Base-by-base conservation (phyloP, 225 moss, liverwort and hornwort species). In the Bryum argenteum region DNA sequence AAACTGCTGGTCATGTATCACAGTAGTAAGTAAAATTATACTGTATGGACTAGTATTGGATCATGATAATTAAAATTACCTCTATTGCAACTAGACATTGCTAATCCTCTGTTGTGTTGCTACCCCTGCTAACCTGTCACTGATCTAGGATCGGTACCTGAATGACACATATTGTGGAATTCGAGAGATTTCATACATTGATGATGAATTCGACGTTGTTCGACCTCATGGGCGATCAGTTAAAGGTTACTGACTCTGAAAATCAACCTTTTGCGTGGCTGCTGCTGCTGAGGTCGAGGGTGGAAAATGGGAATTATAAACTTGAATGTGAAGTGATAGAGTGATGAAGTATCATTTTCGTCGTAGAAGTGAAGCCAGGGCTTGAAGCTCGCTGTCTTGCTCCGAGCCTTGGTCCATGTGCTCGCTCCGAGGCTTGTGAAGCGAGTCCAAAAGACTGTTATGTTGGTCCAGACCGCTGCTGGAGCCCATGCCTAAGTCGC, bases 371-470 rank as follows among this genome's bases (percentile, higher is more conserved):
- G 86, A 86, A 26, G 86, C 86, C 42, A 86, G 62, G 11, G 75
- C 86, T 38, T 86, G 86, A 13, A 86, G 83, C 53, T 86, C 86
- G 15, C 86, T 80, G 5, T 87, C 87, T 70, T 76, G 84, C n/a
- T 81, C 81, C 8, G 75, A 45, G 14, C 64, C 69, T 20, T 81
- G 83, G 42, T 84, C 83, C 80, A 80, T 68, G 20, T 75, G 66
- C 43, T 73, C 80, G 53, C 68, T 73, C 8, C 84, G 83, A 43
- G 83, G 28, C 69, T 87, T 87, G 70, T 87, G 83, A 38, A 83
- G 77, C 9, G 66, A 69, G 11, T 81, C 76, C 8, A 83, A 40
- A 12, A 83, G 78, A 57, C 67, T 76, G n/a, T 78, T 75, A 19
- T 84, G 81, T 22, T 81, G 87, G 73, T 75, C 87, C 24, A 83